Percentiles rank a stretch among this genome's conserved stretches.
phyloP scores from a whole-genome alignment of 805 yeast species.

The Monosporozyma servazzii region DNA sequence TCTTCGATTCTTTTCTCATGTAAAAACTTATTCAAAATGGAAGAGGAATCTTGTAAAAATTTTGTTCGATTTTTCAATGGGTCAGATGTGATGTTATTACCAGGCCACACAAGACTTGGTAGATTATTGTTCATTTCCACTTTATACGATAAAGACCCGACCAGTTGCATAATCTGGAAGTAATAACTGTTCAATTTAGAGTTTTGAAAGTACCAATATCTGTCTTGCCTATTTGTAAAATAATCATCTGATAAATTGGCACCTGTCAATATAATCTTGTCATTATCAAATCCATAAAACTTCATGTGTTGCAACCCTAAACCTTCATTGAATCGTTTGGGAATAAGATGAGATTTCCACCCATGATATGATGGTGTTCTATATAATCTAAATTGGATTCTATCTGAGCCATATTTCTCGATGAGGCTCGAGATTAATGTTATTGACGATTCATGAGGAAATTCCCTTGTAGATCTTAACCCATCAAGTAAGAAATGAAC shows the following conservation, averaged over 20 bases:
- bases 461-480: constrained; percentile 85
- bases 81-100: constrained; percentile 52
- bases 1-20: constrained; percentile 11
- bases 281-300: constrained; percentile 90
- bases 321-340: constrained; percentile 83
- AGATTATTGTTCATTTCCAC: constrained; percentile 42
- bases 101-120: constrained; percentile 59
- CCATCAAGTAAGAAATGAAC: constrained; percentile 79
- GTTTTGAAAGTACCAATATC: constrained; percentile 69
- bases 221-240: constrained; percentile 89
- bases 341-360: constrained; percentile 52
- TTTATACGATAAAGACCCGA: constrained; percentile 63
- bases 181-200: constrained; percentile 58
- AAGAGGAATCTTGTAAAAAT: constrained; percentile 50
- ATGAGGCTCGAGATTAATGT: constrained; percentile 59
- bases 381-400: constrained; percentile 76
- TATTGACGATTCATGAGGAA: constrained; percentile 70
- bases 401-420: constrained; percentile 46
- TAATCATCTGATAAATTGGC: constrained; percentile 89
- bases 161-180: constrained; percentile 55
- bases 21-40: constrained; percentile 49
- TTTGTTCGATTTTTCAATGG: constrained; percentile 45
- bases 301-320: constrained; percentile 96
- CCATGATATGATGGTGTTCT: constrained; percentile 83
- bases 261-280: constrained; percentile 79